Base-by-base conservation (phyloP, 2,329 filamentous ascomycete species). In the Phyllosticta paracitricarpa region DNA sequence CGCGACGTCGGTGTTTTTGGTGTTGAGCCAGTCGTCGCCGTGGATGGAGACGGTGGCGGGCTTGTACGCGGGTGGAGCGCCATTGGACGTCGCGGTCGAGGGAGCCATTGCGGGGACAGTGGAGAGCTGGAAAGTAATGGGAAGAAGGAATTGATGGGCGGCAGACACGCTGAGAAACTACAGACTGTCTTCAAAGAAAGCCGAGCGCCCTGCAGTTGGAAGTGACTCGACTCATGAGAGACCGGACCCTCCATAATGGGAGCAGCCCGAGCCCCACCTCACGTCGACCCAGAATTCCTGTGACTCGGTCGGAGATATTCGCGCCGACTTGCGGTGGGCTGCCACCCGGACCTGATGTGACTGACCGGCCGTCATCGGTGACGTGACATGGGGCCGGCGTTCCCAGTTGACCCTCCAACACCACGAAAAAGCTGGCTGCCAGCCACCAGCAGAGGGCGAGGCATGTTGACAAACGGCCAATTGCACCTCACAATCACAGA, bases 31-130 rank as follows among this genome's bases (percentile, higher is more conserved):
- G 76, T 95, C 87, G 70, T 96, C 91, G 64, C 88, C 89, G 72
- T 96, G 91, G 65, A 96, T 79, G n/a, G 88, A 83, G 61, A 84
- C 81, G 5, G 91, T 90, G 7, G 89, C 82, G 56, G 89, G 77
- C 4, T 84, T 80, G 57, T 84, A 75, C 35, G n/a, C 22, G 9
- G 51, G 24, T 12, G 33, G 10, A 40, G 33, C 28, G 26, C 9
- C 26, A 26, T 66, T 65, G 22, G 66, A 22, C 19, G 19, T n/a
- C 54, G 22, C 24, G 53, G n/a, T 56, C 17, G 57, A 33, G 25
- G 56, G 54, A 6, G 59, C 48, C 59, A 61, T 58, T 40, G 33
- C 4, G 33, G 4, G 33, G 14, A 40, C 14, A 40, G 14, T 12
- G 33, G 14, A 40, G 14, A 40, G 33, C 30, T 40, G 33, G 33